Conservation (phyloP, 108 stramenopile species). For the Mediolabrus comicus region DNA sequence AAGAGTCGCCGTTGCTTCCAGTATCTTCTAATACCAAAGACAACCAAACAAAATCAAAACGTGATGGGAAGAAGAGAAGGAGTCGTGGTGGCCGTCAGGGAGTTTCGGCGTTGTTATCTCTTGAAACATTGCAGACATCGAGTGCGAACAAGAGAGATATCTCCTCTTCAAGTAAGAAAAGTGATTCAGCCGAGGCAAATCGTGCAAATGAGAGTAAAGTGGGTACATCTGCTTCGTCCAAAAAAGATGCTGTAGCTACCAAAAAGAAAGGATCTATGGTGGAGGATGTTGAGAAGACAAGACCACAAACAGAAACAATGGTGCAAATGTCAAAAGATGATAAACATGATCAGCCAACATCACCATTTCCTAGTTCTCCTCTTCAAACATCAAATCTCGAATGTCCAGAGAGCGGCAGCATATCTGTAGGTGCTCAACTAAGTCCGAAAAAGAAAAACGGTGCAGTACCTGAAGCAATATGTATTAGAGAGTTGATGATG, state of each 20-base stretch:
- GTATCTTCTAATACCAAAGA: neutral
- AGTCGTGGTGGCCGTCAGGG: slow-evolving; percentile 5
- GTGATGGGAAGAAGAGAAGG: slow-evolving; percentile 2
- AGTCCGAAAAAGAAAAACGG: neutral
- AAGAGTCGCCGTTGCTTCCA: neutral
- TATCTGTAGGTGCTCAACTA: neutral
- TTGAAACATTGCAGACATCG: neutral
- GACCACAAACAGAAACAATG: neutral
- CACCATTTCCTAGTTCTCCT: neutral
- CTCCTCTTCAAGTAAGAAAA: neutral
- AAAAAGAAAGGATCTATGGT: neutral
- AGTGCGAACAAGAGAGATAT: neutral
- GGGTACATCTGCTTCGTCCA: neutral
- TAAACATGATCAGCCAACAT: neutral
- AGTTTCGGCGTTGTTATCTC: neutral
- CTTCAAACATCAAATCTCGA: neutral
- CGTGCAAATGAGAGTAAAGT: slow-evolving; percentile 1
- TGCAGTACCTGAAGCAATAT: neutral
- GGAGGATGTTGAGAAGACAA: neutral
- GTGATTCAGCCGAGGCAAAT: slow-evolving; percentile 2
- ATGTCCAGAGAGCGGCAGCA: neutral
- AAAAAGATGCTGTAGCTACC: neutral
- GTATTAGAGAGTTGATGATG: neutral
- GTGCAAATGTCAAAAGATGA: neutral
- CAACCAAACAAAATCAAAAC: neutral